Base-by-base conservation (phyloP, 805 yeast species). In the Blastobotrys peoriensis region DNA sequence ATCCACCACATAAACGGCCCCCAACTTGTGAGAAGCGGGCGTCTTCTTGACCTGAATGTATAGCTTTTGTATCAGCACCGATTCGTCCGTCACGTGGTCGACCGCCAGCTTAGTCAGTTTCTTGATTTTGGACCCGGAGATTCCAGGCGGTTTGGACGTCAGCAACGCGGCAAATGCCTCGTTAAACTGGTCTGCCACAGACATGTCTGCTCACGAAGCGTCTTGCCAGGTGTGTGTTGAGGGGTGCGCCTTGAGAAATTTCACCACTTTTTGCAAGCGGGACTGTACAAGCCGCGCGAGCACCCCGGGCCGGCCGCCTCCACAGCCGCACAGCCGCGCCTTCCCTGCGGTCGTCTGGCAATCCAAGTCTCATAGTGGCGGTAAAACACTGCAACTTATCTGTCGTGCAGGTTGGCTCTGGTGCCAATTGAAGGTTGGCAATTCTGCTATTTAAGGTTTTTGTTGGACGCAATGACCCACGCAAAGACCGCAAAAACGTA, bases 61-160 rank as follows among this genome's bases (percentile, higher is more conserved):
- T 53, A 86, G 70, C 50, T 72, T 69, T 40, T 78, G 73, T 39
- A 82, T 73, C 43, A 85, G 63, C 49, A 73, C 70, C 20, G 82
- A 70, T 59, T 78, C 82, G 25, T 67, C 68, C 48, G 60, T 65
- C 45, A 83, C 83, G 63, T 87, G 77, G 53, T 75, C 75, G 49
- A 81, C 71, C 46, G 96, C 94, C 50, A 85, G 63, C 46, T 85
- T 83, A 38, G 91, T 85, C 60, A 89, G 70, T 59, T 81, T 81
- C 64, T 86, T 86, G 65, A 91, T 93, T 69, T 96, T 87, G 45
- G 95, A 80, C 36, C 98, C 98, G 22, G 97, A 88, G 43, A 91
- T 93, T 49, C 98, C 98, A 10, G 91, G 91, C 13, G 96, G 60
- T 50, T 65, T 64, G 16, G 59, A 54, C 33, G 52, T 36, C 43